These are phyloP conservation scores for Triangularia setosa DNA, from an alignment of 2,329 filamentous ascomycete genomes.

Conservation along the genomic window DNA sequence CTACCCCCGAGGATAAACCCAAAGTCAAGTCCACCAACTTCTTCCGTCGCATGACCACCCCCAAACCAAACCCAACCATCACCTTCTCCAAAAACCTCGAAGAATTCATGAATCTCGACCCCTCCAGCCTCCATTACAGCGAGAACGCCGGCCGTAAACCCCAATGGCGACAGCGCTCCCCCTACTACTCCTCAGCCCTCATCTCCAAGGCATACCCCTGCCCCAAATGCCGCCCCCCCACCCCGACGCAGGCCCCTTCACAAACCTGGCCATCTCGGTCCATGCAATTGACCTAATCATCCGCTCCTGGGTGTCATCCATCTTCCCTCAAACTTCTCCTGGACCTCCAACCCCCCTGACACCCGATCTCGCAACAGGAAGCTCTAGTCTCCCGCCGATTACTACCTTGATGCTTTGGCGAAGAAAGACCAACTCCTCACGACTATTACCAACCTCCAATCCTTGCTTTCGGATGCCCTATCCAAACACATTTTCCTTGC, in stretches of 20 bases:
- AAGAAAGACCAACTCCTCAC: background rate
- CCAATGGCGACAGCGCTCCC: too few species aligned
- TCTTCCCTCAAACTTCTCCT: background rate
- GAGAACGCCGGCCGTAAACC: background rate
- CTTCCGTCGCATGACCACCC: too few species aligned
- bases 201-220: too few species aligned
- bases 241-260: background rate
- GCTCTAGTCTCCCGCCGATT: background rate
- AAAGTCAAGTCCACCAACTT: too few species aligned
- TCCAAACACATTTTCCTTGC: too few species aligned
- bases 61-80: too few species aligned
- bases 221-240: background rate
- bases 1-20: background rate
- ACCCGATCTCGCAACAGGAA: background rate
- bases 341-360: background rate
- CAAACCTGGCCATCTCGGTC: background rate
- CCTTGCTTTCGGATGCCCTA: too few species aligned
- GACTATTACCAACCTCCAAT: background rate
- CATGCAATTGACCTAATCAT: background rate
- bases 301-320: background rate
- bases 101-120: too few species aligned
- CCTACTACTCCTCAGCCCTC: too few species aligned
- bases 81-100: too few species aligned
- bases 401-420: background rate
- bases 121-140: too few species aligned